Evolutionary conservation across 1,284 basidiomycete genomes (phyloP), one percentile per base, ranked within the genome.

Genomic region (Papiliotrema laurentii): DNA sequence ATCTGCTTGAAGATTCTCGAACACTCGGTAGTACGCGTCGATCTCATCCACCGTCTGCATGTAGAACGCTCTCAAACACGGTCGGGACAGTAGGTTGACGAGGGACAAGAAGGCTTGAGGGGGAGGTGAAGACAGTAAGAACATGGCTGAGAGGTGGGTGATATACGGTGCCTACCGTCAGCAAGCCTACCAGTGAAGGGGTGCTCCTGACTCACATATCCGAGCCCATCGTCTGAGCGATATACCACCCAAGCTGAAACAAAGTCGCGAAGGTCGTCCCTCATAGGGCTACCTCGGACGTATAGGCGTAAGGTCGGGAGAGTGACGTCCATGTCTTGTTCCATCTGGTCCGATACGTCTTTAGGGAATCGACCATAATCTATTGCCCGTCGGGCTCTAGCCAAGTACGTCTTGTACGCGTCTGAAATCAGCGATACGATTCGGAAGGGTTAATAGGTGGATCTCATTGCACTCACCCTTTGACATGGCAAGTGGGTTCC

Each of bases 241-340:
- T 90, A 81, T 25, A 96, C 88, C 2, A 92, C 84, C 87, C 91
- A 97, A 1, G 93, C 92, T 58, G 83, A 84, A 13, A 97, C 73
- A 74, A 97, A 79, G 51, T 96, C 88, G 56, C 84, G 83, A 37
- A 97, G 75, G 58, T 97, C 94, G 31, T 83, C 77, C 62, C 92
- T 86, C 66, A 98, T 74, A 1, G 92, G 91, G 0, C 89, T 88
- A 0, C 76, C 83, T 43, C 83, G 79, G 54, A 85, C 81, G 68
- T 97, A 97, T 30, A 98, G 82, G 66, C 89, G 89, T n/a, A 97
- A 75, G 1, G 82, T 79, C 3, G 89, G 89, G n/a, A 97, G 77
- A 0, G 92, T 93, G 2, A 77, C 78, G 39, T 77, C 74, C 21
- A 94, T 84, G 64, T 97, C 94, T 38, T 81, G 71, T 60, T 97